Evolutionary conservation across 2,329 filamentous ascomycete genomes (phyloP), one percentile per base, ranked within the genome.

Genomic region (Hypoxylon sp.): DNA sequence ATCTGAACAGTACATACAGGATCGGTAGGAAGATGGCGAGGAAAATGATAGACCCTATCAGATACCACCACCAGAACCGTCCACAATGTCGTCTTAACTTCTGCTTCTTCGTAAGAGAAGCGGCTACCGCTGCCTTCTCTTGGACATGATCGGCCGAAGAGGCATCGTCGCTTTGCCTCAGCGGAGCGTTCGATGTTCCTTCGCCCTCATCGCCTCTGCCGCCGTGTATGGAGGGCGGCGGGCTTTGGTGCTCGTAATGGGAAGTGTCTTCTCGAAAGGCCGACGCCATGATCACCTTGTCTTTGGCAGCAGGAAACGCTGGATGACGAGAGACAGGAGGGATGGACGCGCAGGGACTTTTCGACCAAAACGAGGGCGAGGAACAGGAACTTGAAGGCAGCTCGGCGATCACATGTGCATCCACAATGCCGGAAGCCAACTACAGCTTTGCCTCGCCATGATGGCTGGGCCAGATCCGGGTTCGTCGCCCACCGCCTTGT

Each of bases 21-120:
- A 84, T 70, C 0, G 83, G 82, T 2, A 84, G 63, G 3, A 84
- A 69, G 21, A 84, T 83, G 5, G 79, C 79, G 1, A 82, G 76
- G 4, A 84, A 76, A 27, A 83, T 72, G 30, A 82, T 69, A 11
- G 75, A 54, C 14, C 70, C 80, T n/a, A 81, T 71, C 2, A 82
- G 51, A 69, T 84, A 83, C 74, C 79, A 78, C 74, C 78, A 79
- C 75, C 79, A 81, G 61, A 81, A 83, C 29, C 77, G 74, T n/a
- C 74, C 71, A 61, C 78, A 81, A 70, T 84, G 83, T 0, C 72
- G 71, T 61, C 78, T 81, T 3, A 79, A 27, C 63, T 80, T 82
- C 60, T 83, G 74, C 62, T 73, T 76, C 67, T 78, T 77, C 6
- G 71, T 75, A 32, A 76, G 59, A 61, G 69, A 62, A 2, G 64